phyloP scores from a whole-genome alignment of 352 stramenopile species.

The Blastocystis hominis region DNA sequence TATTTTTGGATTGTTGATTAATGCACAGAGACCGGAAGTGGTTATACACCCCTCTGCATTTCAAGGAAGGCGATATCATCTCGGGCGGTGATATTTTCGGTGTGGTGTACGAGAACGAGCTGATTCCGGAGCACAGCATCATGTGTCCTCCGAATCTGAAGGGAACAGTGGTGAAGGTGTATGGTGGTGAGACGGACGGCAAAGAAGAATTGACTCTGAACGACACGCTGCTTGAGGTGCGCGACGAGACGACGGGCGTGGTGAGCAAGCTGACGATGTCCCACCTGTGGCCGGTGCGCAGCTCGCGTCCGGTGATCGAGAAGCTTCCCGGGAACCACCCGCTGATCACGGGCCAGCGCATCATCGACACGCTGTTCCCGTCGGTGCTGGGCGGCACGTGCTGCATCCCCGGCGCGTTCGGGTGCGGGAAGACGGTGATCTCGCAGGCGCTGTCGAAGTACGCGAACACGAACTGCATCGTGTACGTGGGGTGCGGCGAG shows the following conservation, averaged over 20 bases:
- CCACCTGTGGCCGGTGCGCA: conserved; percentile 94
- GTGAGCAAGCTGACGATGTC: conserved; percentile 73
- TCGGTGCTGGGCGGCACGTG: conserved; percentile 95
- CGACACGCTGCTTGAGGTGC: conserved; percentile 94
- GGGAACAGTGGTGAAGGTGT: conserved; percentile 94
- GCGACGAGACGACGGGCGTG: conserved; percentile 82
- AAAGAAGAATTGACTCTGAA: conserved; percentile 88
- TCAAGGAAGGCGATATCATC: conserved; percentile 74
- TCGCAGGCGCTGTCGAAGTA: conserved; percentile 97
- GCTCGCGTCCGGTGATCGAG: conserved; percentile 87
- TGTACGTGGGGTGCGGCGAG: conserved; percentile 98
- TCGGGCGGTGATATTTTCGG: conserved; percentile 94
- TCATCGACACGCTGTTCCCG: conserved; percentile 97
- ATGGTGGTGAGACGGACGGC: conserved; percentile 84
- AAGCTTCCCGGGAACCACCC: conserved; percentile 93
- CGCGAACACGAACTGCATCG: conserved; percentile 93
- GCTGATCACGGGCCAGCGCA: conserved; percentile 91
- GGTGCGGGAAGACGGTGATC: conserved; percentile 99
- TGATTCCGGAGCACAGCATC: conserved; percentile 95
- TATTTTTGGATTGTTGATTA: conserved; percentile 67
- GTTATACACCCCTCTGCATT: conserved; percentile 22
- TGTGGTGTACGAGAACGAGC: conserved; percentile 94
- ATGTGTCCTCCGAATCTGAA: conserved; percentile 97
- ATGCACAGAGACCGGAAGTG: not conserved
- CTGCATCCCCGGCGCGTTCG: conserved; percentile 94